Conservation (phyloP, 2,329 filamentous ascomycete species). For the Xylariaceae sp. region DNA sequence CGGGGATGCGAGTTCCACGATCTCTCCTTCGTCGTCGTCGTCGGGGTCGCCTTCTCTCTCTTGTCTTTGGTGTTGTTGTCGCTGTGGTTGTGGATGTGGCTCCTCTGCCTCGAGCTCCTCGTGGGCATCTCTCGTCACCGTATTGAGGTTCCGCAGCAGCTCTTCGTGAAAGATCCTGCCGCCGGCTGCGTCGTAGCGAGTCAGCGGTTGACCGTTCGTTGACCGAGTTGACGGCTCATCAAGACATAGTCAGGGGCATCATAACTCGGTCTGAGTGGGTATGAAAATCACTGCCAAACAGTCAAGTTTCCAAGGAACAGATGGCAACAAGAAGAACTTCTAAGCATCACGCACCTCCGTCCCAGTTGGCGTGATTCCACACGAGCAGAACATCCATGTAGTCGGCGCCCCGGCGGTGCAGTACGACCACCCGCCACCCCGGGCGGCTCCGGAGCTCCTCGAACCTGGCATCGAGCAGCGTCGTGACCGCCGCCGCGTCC, state of each 20-base stretch:
- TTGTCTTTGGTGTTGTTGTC: too few relatives aligned
- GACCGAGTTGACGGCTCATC: too few relatives aligned
- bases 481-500: not conserved
- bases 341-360: too few relatives aligned
- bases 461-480: slow-evolving; percentile 13
- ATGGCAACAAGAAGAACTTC: too few relatives aligned
- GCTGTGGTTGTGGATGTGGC: too few relatives aligned
- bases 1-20: slow-evolving; percentile 15
- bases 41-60: slow-evolving; percentile 14
- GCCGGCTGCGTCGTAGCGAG: too few relatives aligned
- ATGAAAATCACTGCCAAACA: too few relatives aligned
- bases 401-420: slow-evolving; percentile 1
- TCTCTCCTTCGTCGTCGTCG: slow-evolving; percentile 17
- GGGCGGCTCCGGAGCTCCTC: slow-evolving; percentile 6
- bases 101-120: too few relatives aligned
- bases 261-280: too few relatives aligned
- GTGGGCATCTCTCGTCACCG: slow-evolving; percentile 4
- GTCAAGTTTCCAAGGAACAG: too few relatives aligned
- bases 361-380: slow-evolving; percentile 16
- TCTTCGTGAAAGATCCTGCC: slow-evolving; percentile 13
- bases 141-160: slow-evolving; percentile 22
- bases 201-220: too few relatives aligned
- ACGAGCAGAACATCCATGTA: slow-evolving; percentile 10
- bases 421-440: slow-evolving; percentile 13
- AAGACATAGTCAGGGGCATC: too few relatives aligned